Conservation (phyloP, 164 flowering plant genomes). For the Berberis thunbergii region DNA sequence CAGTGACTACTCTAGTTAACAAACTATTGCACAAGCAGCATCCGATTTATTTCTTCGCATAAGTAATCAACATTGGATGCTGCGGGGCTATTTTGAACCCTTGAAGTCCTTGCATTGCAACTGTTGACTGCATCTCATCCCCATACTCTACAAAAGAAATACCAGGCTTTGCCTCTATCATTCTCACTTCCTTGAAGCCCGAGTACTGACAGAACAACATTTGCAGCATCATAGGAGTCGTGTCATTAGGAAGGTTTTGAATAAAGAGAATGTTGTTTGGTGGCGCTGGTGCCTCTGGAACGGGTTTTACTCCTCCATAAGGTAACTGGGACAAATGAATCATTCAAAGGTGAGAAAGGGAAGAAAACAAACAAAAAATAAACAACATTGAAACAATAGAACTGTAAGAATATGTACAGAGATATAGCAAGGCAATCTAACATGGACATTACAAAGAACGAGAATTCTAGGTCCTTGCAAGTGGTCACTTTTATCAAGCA, state of each 20-base stretch:
- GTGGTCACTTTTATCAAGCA: too few relatives aligned
- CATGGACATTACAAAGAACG: neutral
- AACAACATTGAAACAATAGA: neutral
- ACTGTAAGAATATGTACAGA: neutral
- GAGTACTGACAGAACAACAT: slow-evolving; percentile 74
- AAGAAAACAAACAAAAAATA: slow-evolving; percentile 1
- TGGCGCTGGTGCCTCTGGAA: slow-evolving; percentile 90
- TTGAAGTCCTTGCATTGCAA: slow-evolving; percentile 81
- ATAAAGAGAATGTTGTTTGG: slow-evolving; percentile 85
- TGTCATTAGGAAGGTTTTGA: slow-evolving; percentile 90
- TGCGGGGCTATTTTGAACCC: slow-evolving; percentile 67
- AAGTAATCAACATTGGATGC: slow-evolving; percentile 73
- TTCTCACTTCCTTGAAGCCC: slow-evolving; percentile 93
- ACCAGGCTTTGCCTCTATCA: slow-evolving; percentile 95
- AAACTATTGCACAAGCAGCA: slow-evolving; percentile 4
- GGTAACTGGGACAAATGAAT: slow-evolving; percentile 72
- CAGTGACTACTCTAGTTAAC: neutral
- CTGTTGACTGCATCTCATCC: slow-evolving; percentile 76
- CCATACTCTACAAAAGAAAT: slow-evolving; percentile 90
- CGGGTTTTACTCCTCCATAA: slow-evolving; percentile 60
- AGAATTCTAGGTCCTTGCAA: too few relatives aligned
- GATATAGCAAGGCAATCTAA: neutral
- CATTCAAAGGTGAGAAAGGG: neutral
- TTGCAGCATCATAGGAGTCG: slow-evolving; percentile 79
- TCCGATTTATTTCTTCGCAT: slow-evolving; percentile 70